These are phyloP conservation scores for Holtermanniella nyarrowii DNA, from an alignment of 768 basidiomycete species.

Conservation along the genomic window DNA sequence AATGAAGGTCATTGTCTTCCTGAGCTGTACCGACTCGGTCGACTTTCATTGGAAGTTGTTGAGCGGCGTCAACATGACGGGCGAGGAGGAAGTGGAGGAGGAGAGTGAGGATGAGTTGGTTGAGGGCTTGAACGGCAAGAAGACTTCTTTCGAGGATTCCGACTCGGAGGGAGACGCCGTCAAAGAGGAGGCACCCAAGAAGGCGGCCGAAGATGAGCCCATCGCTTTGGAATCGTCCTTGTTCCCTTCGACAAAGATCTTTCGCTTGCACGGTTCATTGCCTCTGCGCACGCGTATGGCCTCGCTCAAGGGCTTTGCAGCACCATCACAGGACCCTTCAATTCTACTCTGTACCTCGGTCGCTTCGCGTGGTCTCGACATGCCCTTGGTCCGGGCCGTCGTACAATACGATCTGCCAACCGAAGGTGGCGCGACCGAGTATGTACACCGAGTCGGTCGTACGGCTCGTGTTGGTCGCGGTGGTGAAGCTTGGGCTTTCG, in stretches of 20 bases:
- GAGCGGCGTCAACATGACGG: constrained; percentile 60
- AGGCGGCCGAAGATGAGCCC: constrained; percentile 20
- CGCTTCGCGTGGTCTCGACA: constrained; percentile 93
- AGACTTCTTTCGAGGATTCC: constrained; percentile 7
- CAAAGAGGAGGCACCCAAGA: constrained; percentile 21
- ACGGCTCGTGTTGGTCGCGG: constrained; percentile 93
- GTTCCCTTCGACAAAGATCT: constrained; percentile 70
- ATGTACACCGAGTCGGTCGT: constrained; percentile 91
- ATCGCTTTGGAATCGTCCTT: constrained; percentile 61
- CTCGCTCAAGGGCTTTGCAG: constrained; percentile 73
- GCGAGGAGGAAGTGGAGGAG: constrained; percentile 11
- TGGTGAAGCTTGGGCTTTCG: constrained; percentile 90
- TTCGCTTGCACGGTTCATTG: constrained; percentile 86
- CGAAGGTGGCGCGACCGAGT: constrained; percentile 91
- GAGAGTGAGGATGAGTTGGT: constrained; percentile 20
- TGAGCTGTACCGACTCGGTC: constrained; percentile 95
- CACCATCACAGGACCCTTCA: constrained; percentile 44
- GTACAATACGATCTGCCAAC: constrained; percentile 96
- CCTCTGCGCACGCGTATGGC: constrained; percentile 67
- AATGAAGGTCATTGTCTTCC: constrained; percentile 67
- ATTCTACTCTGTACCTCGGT: constrained; percentile 92
- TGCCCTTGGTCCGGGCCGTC: constrained; percentile 87
- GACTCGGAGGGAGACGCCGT: constrained; percentile 32
- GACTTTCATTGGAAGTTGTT: constrained; percentile 90
- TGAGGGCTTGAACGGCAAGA: constrained; percentile 5